Base-by-base conservation (phyloP, 345 rosid species). In the Rubroshorea leprosula region DNA sequence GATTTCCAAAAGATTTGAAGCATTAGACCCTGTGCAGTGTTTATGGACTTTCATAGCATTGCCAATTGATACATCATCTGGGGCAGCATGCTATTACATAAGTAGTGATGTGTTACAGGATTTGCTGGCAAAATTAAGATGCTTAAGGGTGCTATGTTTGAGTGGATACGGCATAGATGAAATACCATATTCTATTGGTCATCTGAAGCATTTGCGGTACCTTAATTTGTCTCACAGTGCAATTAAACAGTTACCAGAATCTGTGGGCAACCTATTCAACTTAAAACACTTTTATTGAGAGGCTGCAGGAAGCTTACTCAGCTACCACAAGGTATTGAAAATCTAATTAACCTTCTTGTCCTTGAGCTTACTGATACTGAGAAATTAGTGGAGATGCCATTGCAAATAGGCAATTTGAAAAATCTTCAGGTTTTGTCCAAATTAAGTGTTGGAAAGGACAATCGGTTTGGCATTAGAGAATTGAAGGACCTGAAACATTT, bases 161-260 rank as follows among this genome's bases (percentile, higher is more conserved):
- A 38, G 51, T 47, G 41, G 47, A 44, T 63, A 58, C 46, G 20
- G 10, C 17, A 35, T 53, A 23, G 24, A 3, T 12, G 60, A 67
- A 47, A 39, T 72, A 44, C 72, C 76, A 0, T n/a, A 54, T 23
- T 72, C 60, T 14, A n/a, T 67, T 10, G 62, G 62, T 49, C 21
- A 45, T 5, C 50, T 68, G 55, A 63, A 58, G 31, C 72, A 58
- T 38, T 51, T 72, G 14, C 72, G 72, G 35, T 68, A 49, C 39
- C 44, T 72, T 6, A 49, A 68, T 55, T 49, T 72, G 26, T 58
- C 66, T 27, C 51, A 16, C 19, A 58, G 58, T 14, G 13, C 7
- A 15, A 67, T 72, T n/a, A 49, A 46, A 31, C 17, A 11, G 49
- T 63, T 72, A 11, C 76, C 76, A 26, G 63, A 59, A 14, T 68